phyloP scores from a whole-genome alignment of 768 basidiomycete genomes.

The Auricularia cornea region DNA sequence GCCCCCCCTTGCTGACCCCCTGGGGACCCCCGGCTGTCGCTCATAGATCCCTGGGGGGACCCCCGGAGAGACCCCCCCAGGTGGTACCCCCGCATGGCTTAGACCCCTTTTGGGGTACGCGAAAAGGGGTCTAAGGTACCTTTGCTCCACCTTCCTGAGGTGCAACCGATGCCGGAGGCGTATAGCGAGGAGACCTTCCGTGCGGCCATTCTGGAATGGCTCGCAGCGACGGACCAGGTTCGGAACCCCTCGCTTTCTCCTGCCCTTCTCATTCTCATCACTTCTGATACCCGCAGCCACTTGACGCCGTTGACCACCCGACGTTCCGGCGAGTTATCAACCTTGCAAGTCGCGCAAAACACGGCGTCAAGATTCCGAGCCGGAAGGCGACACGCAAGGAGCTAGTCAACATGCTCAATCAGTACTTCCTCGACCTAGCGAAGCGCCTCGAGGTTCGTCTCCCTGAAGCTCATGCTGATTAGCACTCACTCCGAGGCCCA shows the following conservation, averaged over 20 bases:
- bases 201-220: background rate
- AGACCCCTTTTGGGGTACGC: no score
- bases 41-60: no score
- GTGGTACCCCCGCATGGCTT: no score
- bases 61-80: no score
- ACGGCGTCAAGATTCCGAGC: constrained; percentile 28
- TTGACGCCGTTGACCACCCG: constrained; percentile 23
- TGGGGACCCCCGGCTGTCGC: no score
- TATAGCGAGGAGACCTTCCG: background rate
- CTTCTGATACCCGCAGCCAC: no score
- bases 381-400: constrained; percentile 17
- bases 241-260: no score
- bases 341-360: constrained; percentile 28
- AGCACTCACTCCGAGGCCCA: constrained; percentile 10
- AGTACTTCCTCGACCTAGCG: constrained; percentile 4
- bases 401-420: constrained; percentile 23
- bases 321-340: constrained; percentile 28
- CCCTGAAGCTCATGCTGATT: background rate
- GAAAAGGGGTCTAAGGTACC: no score
- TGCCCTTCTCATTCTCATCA: no score
- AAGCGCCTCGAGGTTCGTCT: constrained; percentile 15
- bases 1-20: no score
- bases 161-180: constrained; percentile 8
- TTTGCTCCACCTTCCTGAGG: no score
- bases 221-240: background rate